Base-by-base conservation (phyloP, 2,329 filamentous ascomycete genomes). In the Ophiostoma sp. region DNA sequence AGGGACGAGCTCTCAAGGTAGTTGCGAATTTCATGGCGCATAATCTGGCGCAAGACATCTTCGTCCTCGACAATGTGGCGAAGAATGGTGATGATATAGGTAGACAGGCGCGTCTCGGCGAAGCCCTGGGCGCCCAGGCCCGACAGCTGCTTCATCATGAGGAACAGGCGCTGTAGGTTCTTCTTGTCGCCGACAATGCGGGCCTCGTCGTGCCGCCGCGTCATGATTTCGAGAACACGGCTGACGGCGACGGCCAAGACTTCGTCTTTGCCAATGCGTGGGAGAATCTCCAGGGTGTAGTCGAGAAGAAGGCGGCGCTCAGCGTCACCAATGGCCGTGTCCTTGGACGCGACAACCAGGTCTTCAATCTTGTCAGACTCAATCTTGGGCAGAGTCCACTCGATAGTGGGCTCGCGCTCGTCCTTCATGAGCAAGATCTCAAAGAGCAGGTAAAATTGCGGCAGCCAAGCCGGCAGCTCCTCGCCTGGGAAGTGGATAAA, bases 61-160 rank as follows among this genome's bases (percentile, higher is more conserved):
- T 97, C 93, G 76, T 99, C 96, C 79, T 99, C 95, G 69, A 98
- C 87, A 73, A 99, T 90, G 76, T 99, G 95, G 57, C 96, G 89
- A 62, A 99, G 82, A 68, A 97, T 90, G 15, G 94, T 86, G 85
- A 98, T 90, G 75, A 97, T 90, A 71, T 90, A 86, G 31, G 83
- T 79, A 3, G 83, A 81, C 54, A 87, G 80, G 69, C 81, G 82
- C 1, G 81, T 83, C 57, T 85, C 83, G 72, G 81, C 84, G 11
- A 99, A 85, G 69, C 90, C 89, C 69, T 91, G 87, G 39, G 93
- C 91, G 7, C 91, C 90, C 39, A 89, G 86, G 35, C 91, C 91
- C 27, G 92, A 89, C 71, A 98, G 86, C 78, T 98, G 94, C 78
- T 96, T 96, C 71, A 94, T 89, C 92, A 98, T 97, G 68, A 97